Base-by-base conservation (phyloP, 164 flowering plant genomes). In the Magnolia kwangsiensis region DNA sequence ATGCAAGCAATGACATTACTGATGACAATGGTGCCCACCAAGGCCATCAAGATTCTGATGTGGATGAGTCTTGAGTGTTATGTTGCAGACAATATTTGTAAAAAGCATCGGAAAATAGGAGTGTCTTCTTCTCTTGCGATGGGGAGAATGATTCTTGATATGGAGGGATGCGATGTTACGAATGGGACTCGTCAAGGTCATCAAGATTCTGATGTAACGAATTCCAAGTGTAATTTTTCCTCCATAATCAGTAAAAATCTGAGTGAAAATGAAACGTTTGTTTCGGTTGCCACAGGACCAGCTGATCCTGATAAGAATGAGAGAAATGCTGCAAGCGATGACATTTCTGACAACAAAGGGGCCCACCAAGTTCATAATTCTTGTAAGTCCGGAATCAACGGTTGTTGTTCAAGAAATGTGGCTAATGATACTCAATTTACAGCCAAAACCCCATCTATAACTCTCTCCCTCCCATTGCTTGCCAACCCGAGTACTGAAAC, bases 371-470 rank as follows among this genome's bases (percentile, higher is more conserved):
- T 75, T 72, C n/a, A 14, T 8, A 19, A 27, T 31, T 13, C 49
- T 29, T 23, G 2, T 8, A 82, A 75, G 69, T 31, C 67, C 18
- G 59, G 65, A 71, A 24, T 8, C 6, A 74, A 77, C 58, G 72
- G 64, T n/a, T 67, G 50, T 2, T 72, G 51, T 65, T 67, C 81
- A 23, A 75, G 59, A 58, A 7, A 49, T 27, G 69, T 50, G n/a
- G 67, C 51, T 78, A 69, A 21, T 8, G 50, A 23, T 45, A 37
- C 51, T 18, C 76, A 78, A 72, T 71, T 67, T 50, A 50, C 68
- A 31, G 63, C 74, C 37, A 76, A 68, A 81, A 58, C 82, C 51
- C 80, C 83, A 31, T 75, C 63, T 51, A 73, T 72, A 21, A 21
- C 20, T 20, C 24, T 71, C 3, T 45, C 31, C 2, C 20, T 20